Evolutionary conservation across 176 grass and related monocot species (phyloP), one percentile per base, ranked within the genome.

Genomic region (Eragrostis nindensis): DNA sequence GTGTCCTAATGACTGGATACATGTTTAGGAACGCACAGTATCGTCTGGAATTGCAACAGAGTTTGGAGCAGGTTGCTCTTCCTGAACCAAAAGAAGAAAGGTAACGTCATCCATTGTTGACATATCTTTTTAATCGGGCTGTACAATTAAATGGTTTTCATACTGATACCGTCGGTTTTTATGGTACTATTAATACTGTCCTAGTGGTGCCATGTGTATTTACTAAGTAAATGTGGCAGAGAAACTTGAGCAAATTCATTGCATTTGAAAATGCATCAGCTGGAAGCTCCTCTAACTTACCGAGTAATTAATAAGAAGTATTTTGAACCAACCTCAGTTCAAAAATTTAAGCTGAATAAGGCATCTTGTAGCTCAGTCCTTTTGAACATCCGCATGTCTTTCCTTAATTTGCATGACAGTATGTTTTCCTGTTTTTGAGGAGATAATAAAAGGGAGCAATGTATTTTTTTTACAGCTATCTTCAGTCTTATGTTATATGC

Each of bases 21-120:
- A 98, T 98, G 92, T 98, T 98, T 64, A 94, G 92, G 83, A 98
- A 98, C 68, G 95, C 90, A 62, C 92, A 98, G 55, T 89, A 94
- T 29, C 90, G 92, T 43, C 62, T 94, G 41, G 95, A 98, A 70
- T 74, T 98, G 83, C 92, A 94, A 42, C 88, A 92, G 76, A 98
- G 92, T 80, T 68, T 98, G 32, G 92, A 94, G 70, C 92, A 94
- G 74, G 91, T 98, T 77, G 92, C 92, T 53, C 90, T 98, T 77
- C 92, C 95, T 75, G 92, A 94, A 72, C 83, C 88, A 17, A 85
- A 83, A 62, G 82, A 84, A 48, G 92, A 94, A 13, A 83, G 74
- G 91, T 94, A 77, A 5, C 56, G 81, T 59, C 30, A 15, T 65
- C 16, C 16, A n/a, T 59, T 75, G 30, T 52, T 74, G 54, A 6